Evolutionary conservation across 179 eudicot genomes (phyloP), one percentile per base, ranked within the genome.

Genomic region (Spinacia oleracea): DNA sequence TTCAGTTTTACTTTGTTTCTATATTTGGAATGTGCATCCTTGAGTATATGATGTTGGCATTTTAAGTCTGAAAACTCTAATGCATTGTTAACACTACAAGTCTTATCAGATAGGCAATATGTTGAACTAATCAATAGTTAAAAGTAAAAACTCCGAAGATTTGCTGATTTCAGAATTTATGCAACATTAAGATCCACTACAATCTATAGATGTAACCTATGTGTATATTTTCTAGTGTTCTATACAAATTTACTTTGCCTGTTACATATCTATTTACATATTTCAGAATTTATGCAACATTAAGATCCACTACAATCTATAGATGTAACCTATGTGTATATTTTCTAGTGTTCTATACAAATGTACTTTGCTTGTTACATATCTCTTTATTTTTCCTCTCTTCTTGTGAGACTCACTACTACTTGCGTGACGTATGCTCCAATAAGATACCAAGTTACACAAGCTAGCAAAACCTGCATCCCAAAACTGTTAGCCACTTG

Each of bases 371-470:
- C 29, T 59, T 70, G 18, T 18, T 38, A 29, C 38, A 55, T 9
- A 31, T 10, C 6, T 73, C 55, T 42, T 51, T 51, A 67, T 55
- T 18, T n/a, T 50, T 31, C 31, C 15, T 74, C 70, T 65, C 72
- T 87, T 59, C 78, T 81, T 29, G 67, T 51, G 78, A 90, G 34
- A 45, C 75, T 79, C 60, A 58, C 82, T 20, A 87, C 65, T 11
- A 90, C 48, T 65, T 76, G 88, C 35, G 79, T 75, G 0, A 79
- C 51, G 32, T 50, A 75, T 56, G 81, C 32, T 58, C 86, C 92
- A 58, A 91, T 80, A 53, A 91, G 77, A 79, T 90, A 93, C 97
- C 97, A 91, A 70, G 97, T 81, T 75, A 83, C 78, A 62, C 88
- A 96, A 18, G 97, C 91, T 68, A 88, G 74, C 62, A 84, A 16